Percentiles rank a stretch among this genome's conserved stretches.
These are phyloP conservation scores for Rhazya stricta DNA, from an alignment of 257 asterid species.

Conservation along the genomic window DNA sequence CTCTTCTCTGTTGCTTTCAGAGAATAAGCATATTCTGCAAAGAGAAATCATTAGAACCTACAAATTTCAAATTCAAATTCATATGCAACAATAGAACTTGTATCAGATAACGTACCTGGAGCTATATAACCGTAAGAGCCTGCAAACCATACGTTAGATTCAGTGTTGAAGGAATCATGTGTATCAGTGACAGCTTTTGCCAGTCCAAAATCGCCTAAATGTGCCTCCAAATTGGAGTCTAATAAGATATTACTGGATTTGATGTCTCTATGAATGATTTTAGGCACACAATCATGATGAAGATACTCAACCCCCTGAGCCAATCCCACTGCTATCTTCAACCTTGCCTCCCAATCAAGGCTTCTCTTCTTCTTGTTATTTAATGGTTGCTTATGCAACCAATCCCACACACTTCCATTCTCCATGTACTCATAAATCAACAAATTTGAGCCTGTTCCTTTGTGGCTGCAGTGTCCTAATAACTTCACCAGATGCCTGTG, in stretches of 20 bases:
- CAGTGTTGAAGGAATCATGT: slow-evolving; percentile 57
- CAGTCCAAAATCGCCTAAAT: slow-evolving; percentile 88
- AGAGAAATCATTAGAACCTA: not conserved
- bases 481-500: slow-evolving; percentile 84
- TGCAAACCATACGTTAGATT: slow-evolving; percentile 71
- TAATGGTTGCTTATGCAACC: slow-evolving; percentile 61
- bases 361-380: slow-evolving; percentile 44
- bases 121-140: slow-evolving; percentile 96
- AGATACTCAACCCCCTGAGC: slow-evolving; percentile 91
- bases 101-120: slow-evolving; percentile 51
- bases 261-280: slow-evolving; percentile 83
- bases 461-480: slow-evolving; percentile 70
- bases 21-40: slow-evolving; percentile 83
- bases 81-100: not conserved
- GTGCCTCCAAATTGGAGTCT: slow-evolving; percentile 84
- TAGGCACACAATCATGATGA: slow-evolving; percentile 90
- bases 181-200: slow-evolving; percentile 59
- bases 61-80: not conserved
- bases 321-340: slow-evolving; percentile 78
- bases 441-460: slow-evolving; percentile 56
- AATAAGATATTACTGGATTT: slow-evolving; percentile 76
- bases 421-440: slow-evolving; percentile 92
- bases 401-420: slow-evolving; percentile 89
- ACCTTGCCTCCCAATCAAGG: slow-evolving; percentile 67
- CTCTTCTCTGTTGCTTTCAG: slow-evolving; percentile 78